A percentile compares a stretch with the other conserved stretches of the same genome.
Evolutionary conservation across 768 basidiomycete genomes (phyloP).

Genomic region (Tulasnella sp.): DNA sequence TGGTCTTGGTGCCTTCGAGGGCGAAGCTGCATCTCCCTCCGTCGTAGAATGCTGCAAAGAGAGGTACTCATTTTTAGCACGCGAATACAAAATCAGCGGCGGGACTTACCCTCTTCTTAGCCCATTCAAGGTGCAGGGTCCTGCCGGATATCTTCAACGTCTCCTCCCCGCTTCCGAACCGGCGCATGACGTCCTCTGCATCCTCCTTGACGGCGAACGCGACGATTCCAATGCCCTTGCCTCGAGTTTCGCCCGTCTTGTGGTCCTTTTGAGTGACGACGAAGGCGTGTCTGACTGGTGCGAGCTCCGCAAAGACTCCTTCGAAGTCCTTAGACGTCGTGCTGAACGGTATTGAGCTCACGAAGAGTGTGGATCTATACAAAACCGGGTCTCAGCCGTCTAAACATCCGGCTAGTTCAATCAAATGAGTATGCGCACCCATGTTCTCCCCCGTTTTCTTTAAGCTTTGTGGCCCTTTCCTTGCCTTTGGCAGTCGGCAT

Average conservation of each 20-base stretch:
- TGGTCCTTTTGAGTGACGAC: constrained; percentile 77
- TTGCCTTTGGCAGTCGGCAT: constrained; percentile 20
- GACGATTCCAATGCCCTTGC: constrained; percentile 96
- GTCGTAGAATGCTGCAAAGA: neutral
- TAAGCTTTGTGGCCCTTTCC: neutral
- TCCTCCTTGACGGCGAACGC: constrained; percentile 88
- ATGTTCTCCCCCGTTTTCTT: neutral
- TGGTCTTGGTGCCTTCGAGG: neutral
- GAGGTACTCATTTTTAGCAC: neutral
- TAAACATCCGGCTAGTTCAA: neutral
- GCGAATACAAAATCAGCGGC: constrained; percentile 30
- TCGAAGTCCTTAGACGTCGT: constrained; percentile 87
- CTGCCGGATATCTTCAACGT: constrained; percentile 65
- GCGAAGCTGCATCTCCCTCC: neutral
- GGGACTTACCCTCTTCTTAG: constrained; percentile 62
- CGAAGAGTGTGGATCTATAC: constrained; percentile 53
- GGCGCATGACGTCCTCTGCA: constrained; percentile 48
- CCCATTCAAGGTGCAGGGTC: constrained; percentile 72
- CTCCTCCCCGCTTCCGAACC: constrained; percentile 49
- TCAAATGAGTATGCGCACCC: neutral
- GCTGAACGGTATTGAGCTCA: constrained; percentile 87
- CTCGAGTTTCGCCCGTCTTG: constrained; percentile 43
- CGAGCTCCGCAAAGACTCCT: constrained; percentile 92
- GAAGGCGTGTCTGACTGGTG: constrained; percentile 90
- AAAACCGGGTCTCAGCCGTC: neutral